Evolutionary conservation across 768 basidiomycete genomes (phyloP).

Genomic region (Agrocybe praecox): DNA sequence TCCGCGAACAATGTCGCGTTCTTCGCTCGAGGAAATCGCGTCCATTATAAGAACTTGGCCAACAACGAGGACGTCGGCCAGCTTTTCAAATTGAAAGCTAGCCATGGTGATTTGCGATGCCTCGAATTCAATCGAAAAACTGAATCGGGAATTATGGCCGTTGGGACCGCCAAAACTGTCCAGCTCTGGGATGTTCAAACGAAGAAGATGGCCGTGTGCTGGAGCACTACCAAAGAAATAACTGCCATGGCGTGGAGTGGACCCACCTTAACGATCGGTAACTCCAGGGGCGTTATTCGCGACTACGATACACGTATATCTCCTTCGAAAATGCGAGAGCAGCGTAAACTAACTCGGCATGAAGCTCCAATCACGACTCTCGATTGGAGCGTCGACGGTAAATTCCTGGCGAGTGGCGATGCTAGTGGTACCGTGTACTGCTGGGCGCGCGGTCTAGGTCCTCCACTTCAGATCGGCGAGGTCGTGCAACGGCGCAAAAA

Average conservation of each 20-base stretch:
- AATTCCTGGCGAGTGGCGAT: constrained; percentile 76
- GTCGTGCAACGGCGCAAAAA: constrained; percentile 62
- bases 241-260: constrained; percentile 69
- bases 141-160: constrained; percentile 49
- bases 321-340: constrained; percentile 54
- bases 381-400: constrained; percentile 68
- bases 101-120: constrained; percentile 44
- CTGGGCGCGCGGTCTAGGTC: constrained; percentile 66
- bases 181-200: constrained; percentile 74
- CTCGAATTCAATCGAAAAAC: constrained; percentile 40
- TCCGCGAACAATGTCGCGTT: constrained; percentile 46
- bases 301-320: constrained; percentile 72
- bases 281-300: constrained; percentile 69
- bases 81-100: constrained; percentile 50
- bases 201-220: constrained; percentile 53
- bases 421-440: constrained; percentile 74
- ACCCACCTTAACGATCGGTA: constrained; percentile 66
- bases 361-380: constrained; percentile 66
- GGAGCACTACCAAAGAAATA: constrained; percentile 56
- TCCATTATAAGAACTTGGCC: constrained; percentile 51
- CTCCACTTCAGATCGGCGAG: constrained; percentile 58
- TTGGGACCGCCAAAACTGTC: constrained; percentile 66
- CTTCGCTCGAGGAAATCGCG: constrained; percentile 56
- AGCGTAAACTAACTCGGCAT: constrained; percentile 69
- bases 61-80: constrained; percentile 47